These are phyloP conservation scores for Nothophoma quercina DNA, from an alignment of 2,329 filamentous ascomycete species.

Conservation along the genomic window DNA sequence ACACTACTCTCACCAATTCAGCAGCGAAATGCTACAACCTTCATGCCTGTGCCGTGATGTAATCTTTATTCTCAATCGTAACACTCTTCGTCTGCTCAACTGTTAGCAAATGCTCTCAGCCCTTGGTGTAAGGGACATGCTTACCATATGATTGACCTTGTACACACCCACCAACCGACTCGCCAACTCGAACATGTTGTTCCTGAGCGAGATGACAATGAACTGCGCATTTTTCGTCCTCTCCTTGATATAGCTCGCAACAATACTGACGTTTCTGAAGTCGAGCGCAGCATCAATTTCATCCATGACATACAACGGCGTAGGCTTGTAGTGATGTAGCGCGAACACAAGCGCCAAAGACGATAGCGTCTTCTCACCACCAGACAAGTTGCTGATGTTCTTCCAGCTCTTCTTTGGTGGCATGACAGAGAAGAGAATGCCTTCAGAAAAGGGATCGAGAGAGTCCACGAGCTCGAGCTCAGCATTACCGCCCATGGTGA, in stretches of 20 bases:
- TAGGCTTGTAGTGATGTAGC: constrained; percentile 96
- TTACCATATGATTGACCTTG: constrained; percentile 96
- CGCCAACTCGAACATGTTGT: constrained; percentile 99
- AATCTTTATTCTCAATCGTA: constrained; percentile 61
- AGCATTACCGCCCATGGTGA: constrained; percentile 98
- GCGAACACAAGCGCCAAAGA: constrained; percentile 97
- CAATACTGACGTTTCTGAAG: constrained; percentile 97
- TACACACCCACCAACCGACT: constrained; percentile 94
- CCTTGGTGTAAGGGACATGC: constrained; percentile 21
- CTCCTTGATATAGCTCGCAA: constrained; percentile 99
- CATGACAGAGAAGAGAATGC: constrained; percentile 98
- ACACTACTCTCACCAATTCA: constrained; percentile 1
- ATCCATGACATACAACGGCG: constrained; percentile 98
- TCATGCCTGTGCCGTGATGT: constrained; percentile 39
- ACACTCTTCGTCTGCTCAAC: constrained; percentile 60
- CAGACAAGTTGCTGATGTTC: constrained; percentile 94
- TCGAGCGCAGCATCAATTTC: constrained; percentile 98
- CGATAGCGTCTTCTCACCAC: constrained; percentile 96
- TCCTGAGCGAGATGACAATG: constrained; percentile 95
- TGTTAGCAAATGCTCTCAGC: constrained; percentile 20
- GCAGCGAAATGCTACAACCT: background rate
- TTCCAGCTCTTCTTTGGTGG: constrained; percentile 99
- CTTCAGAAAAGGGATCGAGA: constrained; percentile 94
- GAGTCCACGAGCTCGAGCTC: constrained; percentile 97
- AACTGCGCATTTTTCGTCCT: constrained; percentile 99